These are phyloP conservation scores for Ulota crispa DNA, from an alignment of 225 moss, liverwort and hornwort species.

Conservation along the genomic window DNA sequence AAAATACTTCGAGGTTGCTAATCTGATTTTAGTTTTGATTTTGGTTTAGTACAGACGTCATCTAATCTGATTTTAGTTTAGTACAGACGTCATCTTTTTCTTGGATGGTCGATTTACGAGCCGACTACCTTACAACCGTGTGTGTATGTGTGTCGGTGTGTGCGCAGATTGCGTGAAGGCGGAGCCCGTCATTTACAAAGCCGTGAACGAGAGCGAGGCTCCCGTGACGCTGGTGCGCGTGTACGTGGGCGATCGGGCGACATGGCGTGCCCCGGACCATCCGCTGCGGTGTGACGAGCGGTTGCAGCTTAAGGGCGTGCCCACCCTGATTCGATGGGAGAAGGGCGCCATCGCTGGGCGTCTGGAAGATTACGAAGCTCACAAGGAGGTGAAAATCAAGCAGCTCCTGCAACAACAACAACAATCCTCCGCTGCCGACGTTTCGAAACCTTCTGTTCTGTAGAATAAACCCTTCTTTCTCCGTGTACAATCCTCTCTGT, in stretches of 20 bases:
- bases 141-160: not conserved
- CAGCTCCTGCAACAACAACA: constrained; percentile 40
- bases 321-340: constrained; percentile 86
- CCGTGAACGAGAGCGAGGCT: constrained; percentile 55
- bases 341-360: constrained; percentile 70
- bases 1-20: too few species aligned
- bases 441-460: not conserved
- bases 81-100: too few species aligned
- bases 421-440: not conserved
- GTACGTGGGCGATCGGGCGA: constrained; percentile 76
- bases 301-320: constrained; percentile 76
- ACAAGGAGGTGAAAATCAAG: constrained; percentile 67
- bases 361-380: constrained; percentile 84
- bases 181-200: constrained; percentile 86
- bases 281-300: constrained; percentile 65
- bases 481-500: not conserved
- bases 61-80: too few species aligned
- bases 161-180: constrained; percentile 91
- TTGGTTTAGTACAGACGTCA: too few species aligned
- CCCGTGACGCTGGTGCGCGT: constrained; percentile 75
- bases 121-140: not conserved
- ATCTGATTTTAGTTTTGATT: too few species aligned
- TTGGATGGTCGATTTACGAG: too few species aligned
- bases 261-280: constrained; percentile 77
- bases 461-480: not conserved